Conservation (phyloP, 208 protist species). For the Naegleria gruberi region DNA sequence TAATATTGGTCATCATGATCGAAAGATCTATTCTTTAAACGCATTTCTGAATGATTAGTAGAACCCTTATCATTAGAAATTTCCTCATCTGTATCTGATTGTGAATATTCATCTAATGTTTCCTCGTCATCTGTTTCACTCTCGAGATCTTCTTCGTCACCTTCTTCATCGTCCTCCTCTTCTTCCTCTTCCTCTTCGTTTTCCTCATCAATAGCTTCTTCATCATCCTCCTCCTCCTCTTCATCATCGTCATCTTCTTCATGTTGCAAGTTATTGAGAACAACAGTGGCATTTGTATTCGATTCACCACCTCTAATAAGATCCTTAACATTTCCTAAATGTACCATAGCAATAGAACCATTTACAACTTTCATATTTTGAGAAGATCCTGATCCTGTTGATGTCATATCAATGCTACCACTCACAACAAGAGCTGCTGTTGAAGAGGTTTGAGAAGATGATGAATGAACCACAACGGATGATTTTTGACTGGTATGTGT, state of each 20-base stretch:
- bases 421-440: too few relatives aligned
- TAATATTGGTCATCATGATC: too few relatives aligned
- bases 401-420: too few relatives aligned
- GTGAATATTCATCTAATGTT: too few relatives aligned
- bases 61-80: too few relatives aligned
- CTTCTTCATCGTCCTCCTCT: background rate
- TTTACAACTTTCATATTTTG: background rate
- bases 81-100: too few relatives aligned
- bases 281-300: background rate
- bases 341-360: background rate
- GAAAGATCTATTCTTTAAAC: too few relatives aligned
- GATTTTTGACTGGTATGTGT: too few relatives aligned
- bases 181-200: background rate
- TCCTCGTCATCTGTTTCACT: background rate
- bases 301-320: background rate
- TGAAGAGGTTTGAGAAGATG: too few relatives aligned
- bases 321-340: slow-evolving; percentile 5
- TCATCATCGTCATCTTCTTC: background rate
- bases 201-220: background rate
- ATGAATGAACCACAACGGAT: background rate
- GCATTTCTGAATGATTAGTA: too few relatives aligned
- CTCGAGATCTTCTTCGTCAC: background rate
- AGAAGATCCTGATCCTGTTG: too few relatives aligned
- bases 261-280: background rate
- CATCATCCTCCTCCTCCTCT: background rate